Evolutionary conservation across 495 filamentous ascomycete genomes (phyloP).

Genomic region (Xylaria bambusicola): DNA sequence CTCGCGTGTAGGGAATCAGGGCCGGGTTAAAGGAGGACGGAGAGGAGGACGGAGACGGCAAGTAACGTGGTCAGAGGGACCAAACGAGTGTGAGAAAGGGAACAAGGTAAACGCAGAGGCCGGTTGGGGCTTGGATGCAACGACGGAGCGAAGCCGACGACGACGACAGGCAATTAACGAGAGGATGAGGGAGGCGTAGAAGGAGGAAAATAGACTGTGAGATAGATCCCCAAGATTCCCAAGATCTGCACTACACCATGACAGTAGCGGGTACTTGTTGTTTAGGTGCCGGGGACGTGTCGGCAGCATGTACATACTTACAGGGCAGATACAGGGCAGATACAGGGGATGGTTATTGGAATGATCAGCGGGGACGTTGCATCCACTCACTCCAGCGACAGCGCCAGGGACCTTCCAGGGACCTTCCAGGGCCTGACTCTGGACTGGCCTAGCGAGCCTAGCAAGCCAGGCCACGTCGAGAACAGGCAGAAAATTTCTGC

Average conservation of each 20-base stretch:
- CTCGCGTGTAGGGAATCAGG: too few relatives aligned
- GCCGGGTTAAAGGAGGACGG: too few relatives aligned
- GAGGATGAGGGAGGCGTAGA: background rate
- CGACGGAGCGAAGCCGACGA: background rate
- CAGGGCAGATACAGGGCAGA: background rate
- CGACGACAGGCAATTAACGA: background rate
- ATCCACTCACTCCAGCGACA: background rate
- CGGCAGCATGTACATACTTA: too few relatives aligned
- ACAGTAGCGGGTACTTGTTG: too few relatives aligned
- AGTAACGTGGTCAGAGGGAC: background rate
- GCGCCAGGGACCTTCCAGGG: too few relatives aligned
- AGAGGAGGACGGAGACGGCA: background rate
- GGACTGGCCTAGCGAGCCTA: too few relatives aligned
- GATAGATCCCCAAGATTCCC: too few relatives aligned
- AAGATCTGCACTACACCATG: too few relatives aligned
- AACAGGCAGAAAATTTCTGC: slow-evolving; percentile 6
- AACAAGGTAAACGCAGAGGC: background rate
- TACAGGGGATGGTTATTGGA: background rate
- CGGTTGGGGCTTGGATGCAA: background rate
- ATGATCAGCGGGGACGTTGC: slow-evolving; percentile 8
- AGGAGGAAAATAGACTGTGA: too few relatives aligned
- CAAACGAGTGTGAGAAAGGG: background rate
- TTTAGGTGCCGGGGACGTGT: too few relatives aligned
- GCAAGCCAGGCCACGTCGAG: slow-evolving; percentile 7
- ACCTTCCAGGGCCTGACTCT: too few relatives aligned